Conservation (phyloP, 345 rosid genomes). For the Syzygium grande region DNA sequence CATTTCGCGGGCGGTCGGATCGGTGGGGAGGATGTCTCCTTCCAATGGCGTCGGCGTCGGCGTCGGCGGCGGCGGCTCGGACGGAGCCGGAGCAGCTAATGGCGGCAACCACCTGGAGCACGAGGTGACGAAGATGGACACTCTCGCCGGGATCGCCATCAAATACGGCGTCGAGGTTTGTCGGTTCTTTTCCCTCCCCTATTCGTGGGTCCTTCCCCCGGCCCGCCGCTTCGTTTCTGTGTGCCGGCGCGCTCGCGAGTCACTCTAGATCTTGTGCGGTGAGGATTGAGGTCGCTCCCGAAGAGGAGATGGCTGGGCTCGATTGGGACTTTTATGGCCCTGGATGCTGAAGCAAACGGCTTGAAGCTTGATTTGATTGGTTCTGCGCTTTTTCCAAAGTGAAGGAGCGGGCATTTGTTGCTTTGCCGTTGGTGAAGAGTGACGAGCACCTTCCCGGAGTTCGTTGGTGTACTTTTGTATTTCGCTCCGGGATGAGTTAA, state of each 20-base stretch:
- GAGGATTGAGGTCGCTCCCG: background rate
- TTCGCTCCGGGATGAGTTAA: background rate
- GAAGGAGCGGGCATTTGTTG: background rate
- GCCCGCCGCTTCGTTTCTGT: background rate
- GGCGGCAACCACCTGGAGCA: conserved; percentile 39
- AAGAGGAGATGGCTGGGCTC: background rate
- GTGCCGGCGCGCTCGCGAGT: background rate
- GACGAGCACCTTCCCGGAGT: background rate
- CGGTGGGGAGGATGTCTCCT: conserved; percentile 19
- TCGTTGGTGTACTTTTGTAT: background rate
- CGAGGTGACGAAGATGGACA: conserved; percentile 49
- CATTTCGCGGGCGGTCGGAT: background rate
- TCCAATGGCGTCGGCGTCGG: conserved; percentile 16
- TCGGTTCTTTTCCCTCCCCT: background rate
- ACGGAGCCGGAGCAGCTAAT: background rate
- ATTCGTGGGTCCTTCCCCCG: background rate
- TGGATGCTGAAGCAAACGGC: background rate
- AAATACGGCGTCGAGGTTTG: conserved; percentile 66
- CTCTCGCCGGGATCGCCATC: conserved; percentile 68
- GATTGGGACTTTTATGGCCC: background rate
- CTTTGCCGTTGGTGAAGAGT: background rate
- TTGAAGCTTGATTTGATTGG: background rate
- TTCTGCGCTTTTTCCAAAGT: background rate
- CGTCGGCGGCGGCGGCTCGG: background rate
- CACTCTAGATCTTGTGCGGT: background rate